Conservation (phyloP, 2,329 filamentous ascomycete species). For the Pseudogymnoascus destructans region DNA sequence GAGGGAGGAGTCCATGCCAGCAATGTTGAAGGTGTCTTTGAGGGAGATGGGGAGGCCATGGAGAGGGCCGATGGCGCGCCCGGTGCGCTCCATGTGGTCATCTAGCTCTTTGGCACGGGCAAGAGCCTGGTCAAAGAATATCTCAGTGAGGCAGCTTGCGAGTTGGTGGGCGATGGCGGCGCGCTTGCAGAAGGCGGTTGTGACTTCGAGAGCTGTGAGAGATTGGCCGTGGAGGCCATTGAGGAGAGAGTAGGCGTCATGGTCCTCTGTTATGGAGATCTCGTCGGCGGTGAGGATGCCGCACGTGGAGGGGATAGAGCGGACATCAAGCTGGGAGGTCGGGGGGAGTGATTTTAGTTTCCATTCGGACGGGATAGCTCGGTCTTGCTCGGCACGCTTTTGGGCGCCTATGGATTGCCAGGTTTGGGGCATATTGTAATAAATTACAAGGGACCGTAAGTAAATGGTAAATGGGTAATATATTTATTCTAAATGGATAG, state of each 20-base stretch:
- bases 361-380: slow-evolving; percentile 22
- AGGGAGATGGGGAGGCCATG: slow-evolving; percentile 47
- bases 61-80: slow-evolving; percentile 40
- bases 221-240: slow-evolving; percentile 15
- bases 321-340: slow-evolving; percentile 17
- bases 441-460: neutral
- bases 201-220: slow-evolving; percentile 27
- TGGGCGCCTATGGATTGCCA: slow-evolving; percentile 16
- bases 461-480: neutral
- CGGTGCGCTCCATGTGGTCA: slow-evolving; percentile 28
- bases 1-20: slow-evolving; percentile 37
- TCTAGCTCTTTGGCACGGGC: slow-evolving; percentile 34
- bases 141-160: slow-evolving; percentile 33
- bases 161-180: slow-evolving; percentile 37
- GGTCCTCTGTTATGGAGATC: slow-evolving; percentile 21
- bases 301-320: slow-evolving; percentile 17
- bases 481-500: neutral
- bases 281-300: slow-evolving; percentile 20
- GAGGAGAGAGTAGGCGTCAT: slow-evolving; percentile 23
- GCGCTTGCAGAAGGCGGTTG: slow-evolving; percentile 37
- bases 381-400: slow-evolving; percentile 20
- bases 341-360: slow-evolving; percentile 18
- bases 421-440: slow-evolving; percentile 4
- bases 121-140: slow-evolving; percentile 38
- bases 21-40: slow-evolving; percentile 48